Evolutionary conservation across 2,329 filamentous ascomycete genomes (phyloP).

Genomic region (Beauveria caledonica): DNA sequence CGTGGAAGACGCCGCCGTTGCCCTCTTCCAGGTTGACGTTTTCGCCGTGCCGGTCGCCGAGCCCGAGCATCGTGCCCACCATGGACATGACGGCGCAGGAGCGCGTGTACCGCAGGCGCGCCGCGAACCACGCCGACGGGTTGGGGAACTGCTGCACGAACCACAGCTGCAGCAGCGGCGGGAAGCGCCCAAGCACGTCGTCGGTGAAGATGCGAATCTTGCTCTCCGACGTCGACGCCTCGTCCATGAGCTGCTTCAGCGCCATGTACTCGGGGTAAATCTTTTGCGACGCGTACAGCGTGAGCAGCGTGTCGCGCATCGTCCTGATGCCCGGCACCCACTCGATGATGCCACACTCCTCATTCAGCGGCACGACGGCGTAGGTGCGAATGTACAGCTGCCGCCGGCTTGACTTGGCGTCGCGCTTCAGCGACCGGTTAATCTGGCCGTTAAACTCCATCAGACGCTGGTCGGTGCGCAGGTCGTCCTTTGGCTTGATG

Average conservation of each 20-base stretch:
- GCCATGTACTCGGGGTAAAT: conserved; percentile 61
- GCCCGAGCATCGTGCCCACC: conserved; percentile 85
- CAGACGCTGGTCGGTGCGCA: conserved; percentile 92
- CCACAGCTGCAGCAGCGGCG: conserved; percentile 83
- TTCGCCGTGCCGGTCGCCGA: conserved; percentile 93
- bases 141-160: conserved; percentile 93
- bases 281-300: conserved; percentile 66
- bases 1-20: conserved; percentile 89
- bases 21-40: conserved; percentile 94
- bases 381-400: conserved; percentile 96
- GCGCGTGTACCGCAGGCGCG: conserved; percentile 80
- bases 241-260: conserved; percentile 57
- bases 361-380: conserved; percentile 90
- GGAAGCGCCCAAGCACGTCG: conserved; percentile 57
- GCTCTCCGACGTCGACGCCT: conserved; percentile 44
- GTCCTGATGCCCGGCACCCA: conserved; percentile 97
- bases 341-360: conserved; percentile 96
- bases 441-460: conserved; percentile 99
- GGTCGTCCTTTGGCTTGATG: conserved; percentile 96
- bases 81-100: conserved; percentile 99
- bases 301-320: conserved; percentile 80
- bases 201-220: conserved; percentile 67
- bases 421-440: conserved; percentile 85
- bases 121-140: conserved; percentile 84
- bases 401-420: conserved; percentile 81